A percentile compares a stretch with the other conserved stretches of the same genome.
Evolutionary conservation across 305 asterid species (phyloP).

Genomic region (Fraxinus sp.): DNA sequence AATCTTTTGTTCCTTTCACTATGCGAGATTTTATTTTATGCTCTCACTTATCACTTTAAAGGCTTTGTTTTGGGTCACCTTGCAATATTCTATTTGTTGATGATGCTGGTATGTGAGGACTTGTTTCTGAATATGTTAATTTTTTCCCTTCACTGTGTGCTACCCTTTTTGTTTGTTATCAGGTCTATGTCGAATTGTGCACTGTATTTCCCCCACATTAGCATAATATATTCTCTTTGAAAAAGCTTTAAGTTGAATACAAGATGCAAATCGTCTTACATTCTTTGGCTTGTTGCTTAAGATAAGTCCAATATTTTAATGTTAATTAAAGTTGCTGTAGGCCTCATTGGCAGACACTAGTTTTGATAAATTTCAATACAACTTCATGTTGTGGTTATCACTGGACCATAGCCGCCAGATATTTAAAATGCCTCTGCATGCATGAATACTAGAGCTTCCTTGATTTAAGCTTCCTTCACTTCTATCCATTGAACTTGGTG

Average conservation of each 20-base stretch:
- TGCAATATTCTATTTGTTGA: not conserved
- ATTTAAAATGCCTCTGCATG: constrained; percentile 14
- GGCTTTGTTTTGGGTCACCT: not conserved
- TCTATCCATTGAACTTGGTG: constrained; percentile 7
- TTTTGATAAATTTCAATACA: not conserved
- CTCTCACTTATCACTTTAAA: not conserved
- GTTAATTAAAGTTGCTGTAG: not conserved
- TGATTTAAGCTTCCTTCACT: constrained; percentile 19
- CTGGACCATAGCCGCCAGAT: not conserved
- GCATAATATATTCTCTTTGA: not conserved
- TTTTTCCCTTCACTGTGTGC: not conserved
- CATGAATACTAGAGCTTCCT: not conserved
- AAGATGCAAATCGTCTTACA: not conserved
- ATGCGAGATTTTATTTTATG: not conserved
- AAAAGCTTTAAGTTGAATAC: not conserved
- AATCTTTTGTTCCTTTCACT: not conserved
- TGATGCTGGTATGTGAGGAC: not conserved
- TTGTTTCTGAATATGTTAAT: not conserved
- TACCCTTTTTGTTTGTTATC: not conserved
- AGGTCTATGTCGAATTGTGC: not conserved
- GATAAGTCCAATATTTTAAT: not conserved
- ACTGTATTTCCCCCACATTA: not conserved
- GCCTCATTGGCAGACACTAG: not conserved
- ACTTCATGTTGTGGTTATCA: not conserved
- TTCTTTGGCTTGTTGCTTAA: not conserved